Conservation (phyloP, 495 filamentous ascomycete species). For the Tuber borchii region DNA sequence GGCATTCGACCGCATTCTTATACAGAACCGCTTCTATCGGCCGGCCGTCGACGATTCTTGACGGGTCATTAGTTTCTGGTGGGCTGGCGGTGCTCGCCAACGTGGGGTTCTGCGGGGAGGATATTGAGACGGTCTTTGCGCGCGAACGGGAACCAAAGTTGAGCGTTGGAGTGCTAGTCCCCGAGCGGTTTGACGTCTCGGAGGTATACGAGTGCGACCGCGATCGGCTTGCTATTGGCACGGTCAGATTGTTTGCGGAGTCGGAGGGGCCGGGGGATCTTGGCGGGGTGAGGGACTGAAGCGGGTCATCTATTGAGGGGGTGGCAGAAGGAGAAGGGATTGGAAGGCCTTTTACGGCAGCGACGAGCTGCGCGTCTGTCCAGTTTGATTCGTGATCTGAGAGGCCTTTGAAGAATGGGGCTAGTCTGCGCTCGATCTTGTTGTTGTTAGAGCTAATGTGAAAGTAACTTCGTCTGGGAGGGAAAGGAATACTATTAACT, state of each 20-base stretch:
- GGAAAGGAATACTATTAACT: conserved; percentile 67
- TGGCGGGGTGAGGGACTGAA: conserved; percentile 46
- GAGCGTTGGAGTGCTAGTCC: conserved; percentile 49
- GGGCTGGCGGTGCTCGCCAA: conserved; percentile 28
- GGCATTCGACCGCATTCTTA: conserved; percentile 83
- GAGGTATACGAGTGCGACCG: conserved; percentile 70
- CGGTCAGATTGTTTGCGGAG: conserved; percentile 58
- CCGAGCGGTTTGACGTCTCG: conserved; percentile 52
- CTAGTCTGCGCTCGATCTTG: conserved; percentile 83
- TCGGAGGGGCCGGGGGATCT: conserved; percentile 43
- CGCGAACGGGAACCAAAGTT: conserved; percentile 60
- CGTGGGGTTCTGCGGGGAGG: conserved; percentile 36
- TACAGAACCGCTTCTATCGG: conserved; percentile 87
- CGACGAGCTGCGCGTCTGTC: conserved; percentile 89
- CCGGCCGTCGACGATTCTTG: conserved; percentile 74
- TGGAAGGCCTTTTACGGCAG: conserved; percentile 75
- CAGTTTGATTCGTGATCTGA: conserved; percentile 82
- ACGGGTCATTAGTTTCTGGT: conserved; percentile 57
- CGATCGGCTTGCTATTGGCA: conserved; percentile 59
- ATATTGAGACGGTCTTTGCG: conserved; percentile 70
- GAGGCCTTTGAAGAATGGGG: conserved; percentile 91
- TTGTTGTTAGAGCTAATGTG: conserved; percentile 25
- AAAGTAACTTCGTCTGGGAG: not conserved
- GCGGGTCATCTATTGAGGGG: conserved; percentile 58
- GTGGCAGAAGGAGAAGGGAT: conserved; percentile 79